Base-by-base conservation (phyloP, 192 early-diverging fungal genomes). In the Gaertneriomyces sp. region DNA sequence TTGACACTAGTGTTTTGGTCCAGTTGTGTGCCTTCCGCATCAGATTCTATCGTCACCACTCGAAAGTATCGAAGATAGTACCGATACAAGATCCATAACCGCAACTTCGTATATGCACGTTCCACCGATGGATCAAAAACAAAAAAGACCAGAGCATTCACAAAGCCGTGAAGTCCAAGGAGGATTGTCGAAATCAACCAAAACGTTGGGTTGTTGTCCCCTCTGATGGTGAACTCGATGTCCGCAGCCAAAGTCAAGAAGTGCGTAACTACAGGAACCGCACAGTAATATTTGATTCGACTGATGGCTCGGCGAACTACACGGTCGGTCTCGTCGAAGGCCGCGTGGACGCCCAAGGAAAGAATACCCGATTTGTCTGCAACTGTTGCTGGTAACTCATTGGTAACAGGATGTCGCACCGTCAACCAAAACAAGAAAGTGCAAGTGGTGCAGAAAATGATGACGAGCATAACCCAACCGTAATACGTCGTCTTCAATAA, bases 271-370 rank as follows among this genome's bases (percentile, higher is more conserved):
- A 65, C 7, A 7, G 63, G 63, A 9, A 56, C 53, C 1, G 56
- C 41, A 44, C 63, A 65, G 63, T 65, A 65, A 51, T 53, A 65
- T 7, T 43, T 20, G 12, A 65, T 56, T 0, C 63, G 25, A 20
- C 20, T 19, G 4, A 65, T 53, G 10, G 53, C 63, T 19, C 20
- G 39, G 6, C 53, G 42, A 0, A 65, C 39, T 25, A 56, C 7
- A 38, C 41, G 4, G 11, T 65, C 39, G 14, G 63, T 65, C 4
- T 65, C 47, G 17, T 49, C 17, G 47, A 49, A 49, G 12, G 11
- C 47, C 47, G 11, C 17, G 11, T 49, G 47, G 17, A 49, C 11
- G 47, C 11, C 47, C 17, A n/a, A 17, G 47, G 47, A 49, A n/a
- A 2, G 11, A 17, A 49, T 49, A n/a, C 17, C 12, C 47, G 47